Evolutionary conservation across 1,284 basidiomycete species (phyloP).

Genomic region (Puccinia triticina): DNA sequence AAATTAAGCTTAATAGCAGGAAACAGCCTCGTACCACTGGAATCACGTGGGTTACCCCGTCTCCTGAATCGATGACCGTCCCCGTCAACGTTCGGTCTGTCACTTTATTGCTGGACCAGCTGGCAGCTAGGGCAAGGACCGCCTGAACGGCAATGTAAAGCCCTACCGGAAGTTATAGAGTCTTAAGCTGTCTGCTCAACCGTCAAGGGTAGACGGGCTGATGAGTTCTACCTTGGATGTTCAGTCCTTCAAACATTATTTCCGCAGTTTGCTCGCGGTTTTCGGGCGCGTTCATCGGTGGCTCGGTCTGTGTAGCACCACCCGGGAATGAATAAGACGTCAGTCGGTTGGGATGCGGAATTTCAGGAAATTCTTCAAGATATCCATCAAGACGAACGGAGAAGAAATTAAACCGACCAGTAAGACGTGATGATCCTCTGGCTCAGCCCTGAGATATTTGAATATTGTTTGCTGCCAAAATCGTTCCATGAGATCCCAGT

Average conservation of each 20-base stretch:
- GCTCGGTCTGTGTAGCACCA: conserved; percentile 78
- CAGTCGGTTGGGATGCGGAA: not conserved
- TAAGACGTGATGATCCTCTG: conserved; percentile 98
- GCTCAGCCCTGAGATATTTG: conserved; percentile 97
- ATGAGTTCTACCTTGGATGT: conserved; percentile 70
- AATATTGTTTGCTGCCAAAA: conserved; percentile 99
- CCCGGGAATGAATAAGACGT: not conserved
- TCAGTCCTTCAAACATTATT: conserved; percentile 99
- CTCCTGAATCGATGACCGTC: conserved; percentile 97
- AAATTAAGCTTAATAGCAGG: not conserved
- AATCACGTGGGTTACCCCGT: conserved; percentile 97
- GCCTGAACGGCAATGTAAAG: conserved; percentile 99
- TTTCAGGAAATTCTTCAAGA: not conserved
- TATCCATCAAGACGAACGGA: not conserved
- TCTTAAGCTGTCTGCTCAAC: not conserved
- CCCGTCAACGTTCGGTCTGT: conserved; percentile 88
- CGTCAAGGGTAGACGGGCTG: not conserved
- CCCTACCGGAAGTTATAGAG: conserved; percentile 61
- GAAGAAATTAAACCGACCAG: conserved; percentile 67
- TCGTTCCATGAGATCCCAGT: conserved; percentile 99
- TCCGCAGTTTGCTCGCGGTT: conserved; percentile 99
- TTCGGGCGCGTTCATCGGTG: conserved; percentile 96
- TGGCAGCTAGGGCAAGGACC: conserved; percentile 96
- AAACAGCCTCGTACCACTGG: conserved; percentile 69
- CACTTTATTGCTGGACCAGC: conserved; percentile 92